These are phyloP conservation scores for Licmophora abbreviata DNA, from an alignment of 108 stramenopile genomes.

Conservation along the genomic window DNA sequence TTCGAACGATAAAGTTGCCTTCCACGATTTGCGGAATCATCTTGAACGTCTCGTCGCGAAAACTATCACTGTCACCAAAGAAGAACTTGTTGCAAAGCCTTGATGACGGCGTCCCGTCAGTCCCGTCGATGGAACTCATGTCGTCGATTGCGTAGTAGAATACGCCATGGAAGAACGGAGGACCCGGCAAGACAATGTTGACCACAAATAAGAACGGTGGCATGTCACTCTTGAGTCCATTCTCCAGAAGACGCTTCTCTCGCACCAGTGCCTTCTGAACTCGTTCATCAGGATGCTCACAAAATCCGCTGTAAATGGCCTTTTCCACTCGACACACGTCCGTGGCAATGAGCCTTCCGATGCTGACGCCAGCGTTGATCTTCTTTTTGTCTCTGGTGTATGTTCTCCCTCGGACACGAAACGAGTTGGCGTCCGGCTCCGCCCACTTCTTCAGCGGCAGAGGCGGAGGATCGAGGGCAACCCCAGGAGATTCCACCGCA, in stretches of 20 bases:
- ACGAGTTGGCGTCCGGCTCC: constrained; percentile 82
- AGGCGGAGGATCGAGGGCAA: constrained; percentile 20
- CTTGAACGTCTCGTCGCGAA: constrained; percentile 88
- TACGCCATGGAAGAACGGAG: constrained; percentile 68
- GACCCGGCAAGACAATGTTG: constrained; percentile 74
- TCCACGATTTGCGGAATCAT: constrained; percentile 89
- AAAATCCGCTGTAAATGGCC: constrained; percentile 65
- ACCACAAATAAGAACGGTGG: constrained; percentile 73
- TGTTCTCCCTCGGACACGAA: constrained; percentile 78
- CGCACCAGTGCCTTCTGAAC: constrained; percentile 66
- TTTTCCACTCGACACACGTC: constrained; percentile 70
- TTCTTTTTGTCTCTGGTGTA: constrained; percentile 71
- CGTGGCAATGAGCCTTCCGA: constrained; percentile 79
- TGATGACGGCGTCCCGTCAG: constrained; percentile 60
- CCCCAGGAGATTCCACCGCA: constrained; percentile 2
- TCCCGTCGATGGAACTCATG: constrained; percentile 65
- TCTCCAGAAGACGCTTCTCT: constrained; percentile 29
- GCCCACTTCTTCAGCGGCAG: constrained; percentile 47
- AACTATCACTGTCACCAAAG: constrained; percentile 63
- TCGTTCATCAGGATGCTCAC: constrained; percentile 73
- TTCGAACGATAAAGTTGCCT: constrained; percentile 88
- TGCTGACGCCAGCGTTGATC: constrained; percentile 65
- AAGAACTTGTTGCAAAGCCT: constrained; percentile 68
- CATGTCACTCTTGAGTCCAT: constrained; percentile 38
- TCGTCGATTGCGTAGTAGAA: constrained; percentile 84